Evolutionary conservation across 768 basidiomycete genomes (phyloP), one percentile per base, ranked within the genome.

Genomic region (Suillus weaverae): DNA sequence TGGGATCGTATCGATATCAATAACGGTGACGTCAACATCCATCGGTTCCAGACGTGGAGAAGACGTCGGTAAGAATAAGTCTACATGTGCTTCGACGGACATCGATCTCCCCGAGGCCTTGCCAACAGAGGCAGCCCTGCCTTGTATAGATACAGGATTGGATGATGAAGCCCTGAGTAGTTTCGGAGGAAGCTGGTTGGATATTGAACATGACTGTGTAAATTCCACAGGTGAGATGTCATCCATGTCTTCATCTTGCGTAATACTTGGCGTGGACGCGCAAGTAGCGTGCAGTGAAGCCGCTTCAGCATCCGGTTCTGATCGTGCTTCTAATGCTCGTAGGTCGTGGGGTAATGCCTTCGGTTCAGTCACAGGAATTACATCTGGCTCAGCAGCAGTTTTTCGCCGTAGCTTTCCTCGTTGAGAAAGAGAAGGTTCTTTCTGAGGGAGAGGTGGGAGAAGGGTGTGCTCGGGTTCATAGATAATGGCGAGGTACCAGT

Each of bases 401-500:
- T 48, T 61, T 32, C 56, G 60, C 54, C 60, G 53, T 57, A 39
- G 44, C 11, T 32, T n/a, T 33, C 64, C 43, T 44, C 64, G 35
- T 38, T 59, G 57, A 41, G 57, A 59, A 18, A 59, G 63, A 63
- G 26, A 36, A 41, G 65, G 67, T 38, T 61, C 60, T 59, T 73
- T 72, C 44, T 70, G 70, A 11, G 77, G 78, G 35, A 83, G 80
- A n/a, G 83, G 79, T 14, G 87, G 81, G 41, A 83, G 75, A 72
- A 91, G 77, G 8, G 84, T 78, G 56, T 81, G 75, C 61, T 86
- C 87, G 0, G 97, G 97, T 65, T 90, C 88, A 74, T 87, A 90
- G 68, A 99, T 97, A 66, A 99, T 88, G 18, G 94, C 96, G 46
- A 99, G 85, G 76, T 97, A 99, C 97, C 97, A 99, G 78, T 99